Conservation (phyloP, 805 yeast species). For the Saccharomycopsis sp. region DNA sequence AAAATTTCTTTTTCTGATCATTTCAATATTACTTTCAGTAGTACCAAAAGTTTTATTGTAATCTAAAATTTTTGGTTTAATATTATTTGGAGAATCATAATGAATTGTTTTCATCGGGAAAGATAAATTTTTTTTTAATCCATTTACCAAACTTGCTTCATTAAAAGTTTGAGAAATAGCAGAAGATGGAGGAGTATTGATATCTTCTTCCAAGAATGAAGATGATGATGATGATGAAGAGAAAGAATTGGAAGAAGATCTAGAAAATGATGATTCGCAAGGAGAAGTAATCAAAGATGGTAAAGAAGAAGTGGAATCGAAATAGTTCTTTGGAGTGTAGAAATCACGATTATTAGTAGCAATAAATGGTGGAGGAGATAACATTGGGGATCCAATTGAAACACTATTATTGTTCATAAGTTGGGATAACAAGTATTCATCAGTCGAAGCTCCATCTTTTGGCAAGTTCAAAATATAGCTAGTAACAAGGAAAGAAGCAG, state of each 20-base stretch:
- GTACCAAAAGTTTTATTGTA: conserved; percentile 4
- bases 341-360: neutral
- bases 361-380: neutral
- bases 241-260: conserved; percentile 2
- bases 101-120: too few species aligned
- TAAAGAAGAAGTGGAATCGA: neutral
- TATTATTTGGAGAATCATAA: conserved; percentile 2
- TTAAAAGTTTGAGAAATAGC: neutral
- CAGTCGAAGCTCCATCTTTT: neutral
- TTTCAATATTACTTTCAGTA: neutral
- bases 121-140: too few species aligned
- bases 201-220: conserved; percentile 3
- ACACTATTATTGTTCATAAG: neutral
- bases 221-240: conserved; percentile 3
- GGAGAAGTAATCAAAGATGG: neutral
- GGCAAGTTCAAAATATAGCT: conserved; percentile 4
- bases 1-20: conserved; percentile 9
- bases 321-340: too few species aligned
- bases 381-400: neutral
- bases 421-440: neutral
- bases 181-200: conserved; percentile 7
- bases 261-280: neutral
- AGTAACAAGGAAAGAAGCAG: too few species aligned
- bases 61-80: conserved; percentile 11
- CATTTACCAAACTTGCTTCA: neutral